Evolutionary conservation across 2,329 filamentous ascomycete genomes (phyloP).

Genomic region (Lecanosticta acicola): DNA sequence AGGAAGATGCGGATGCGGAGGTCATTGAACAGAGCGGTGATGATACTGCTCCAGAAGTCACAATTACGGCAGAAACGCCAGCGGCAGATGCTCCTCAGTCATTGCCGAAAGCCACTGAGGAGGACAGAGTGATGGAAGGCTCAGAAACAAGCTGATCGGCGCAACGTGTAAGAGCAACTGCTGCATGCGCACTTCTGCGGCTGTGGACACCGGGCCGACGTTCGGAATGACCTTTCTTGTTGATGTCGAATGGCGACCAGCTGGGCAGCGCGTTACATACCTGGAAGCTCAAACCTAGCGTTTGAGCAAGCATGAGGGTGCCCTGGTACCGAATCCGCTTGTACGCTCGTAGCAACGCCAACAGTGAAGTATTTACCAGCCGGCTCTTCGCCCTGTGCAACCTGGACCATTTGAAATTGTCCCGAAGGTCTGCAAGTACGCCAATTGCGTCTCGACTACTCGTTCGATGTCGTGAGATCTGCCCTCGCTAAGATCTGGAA

Average conservation of each 20-base stretch:
- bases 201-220: neutral
- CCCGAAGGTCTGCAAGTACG: no score
- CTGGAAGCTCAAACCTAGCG: neutral
- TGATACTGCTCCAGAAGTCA: slow-evolving; percentile 7
- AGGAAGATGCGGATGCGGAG: slow-evolving; percentile 7
- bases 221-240: neutral
- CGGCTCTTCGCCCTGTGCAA: no score
- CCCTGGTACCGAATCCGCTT: slow-evolving; percentile 1
- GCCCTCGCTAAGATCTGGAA: no score
- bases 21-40: slow-evolving; percentile 14
- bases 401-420: no score
- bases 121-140: neutral
- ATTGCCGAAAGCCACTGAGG: neutral
- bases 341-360: no score
- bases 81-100: neutral
- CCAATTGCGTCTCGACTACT: no score
- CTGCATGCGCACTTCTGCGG: no score
- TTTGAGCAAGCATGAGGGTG: neutral
- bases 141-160: slow-evolving; percentile 5
- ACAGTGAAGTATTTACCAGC: no score
- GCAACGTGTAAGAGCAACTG: no score
- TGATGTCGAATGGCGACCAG: neutral
- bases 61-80: slow-evolving; percentile 4
- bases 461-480: no score
- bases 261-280: neutral